Conservation (phyloP, 352 stramenopile genomes). For the Phytophthora palmivora region DNA sequence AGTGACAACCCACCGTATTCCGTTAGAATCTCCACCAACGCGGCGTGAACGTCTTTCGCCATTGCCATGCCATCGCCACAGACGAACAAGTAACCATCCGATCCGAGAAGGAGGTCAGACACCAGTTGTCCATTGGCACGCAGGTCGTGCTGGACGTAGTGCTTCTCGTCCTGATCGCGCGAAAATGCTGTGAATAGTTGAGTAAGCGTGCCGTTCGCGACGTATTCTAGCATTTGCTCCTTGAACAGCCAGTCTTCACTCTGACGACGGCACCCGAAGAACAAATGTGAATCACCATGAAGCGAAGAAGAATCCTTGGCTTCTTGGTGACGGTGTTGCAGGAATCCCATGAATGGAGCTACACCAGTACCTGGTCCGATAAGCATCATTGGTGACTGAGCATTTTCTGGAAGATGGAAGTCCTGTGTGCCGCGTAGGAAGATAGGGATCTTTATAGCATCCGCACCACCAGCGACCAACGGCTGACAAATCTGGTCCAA, state of each 20-base stretch:
- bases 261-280: slow-evolving; percentile 92
- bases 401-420: slow-evolving; percentile 88
- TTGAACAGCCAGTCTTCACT: slow-evolving; percentile 95
- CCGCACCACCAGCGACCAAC: slow-evolving; percentile 28
- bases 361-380: slow-evolving; percentile 97
- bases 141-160: slow-evolving; percentile 95
- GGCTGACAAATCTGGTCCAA: slow-evolving; percentile 56
- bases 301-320: slow-evolving; percentile 18
- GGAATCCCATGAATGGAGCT: slow-evolving; percentile 96
- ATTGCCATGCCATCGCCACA: slow-evolving; percentile 96
- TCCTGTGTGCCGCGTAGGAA: slow-evolving; percentile 92
- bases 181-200: slow-evolving; percentile 93
- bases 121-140: slow-evolving; percentile 65
- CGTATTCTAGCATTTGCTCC: slow-evolving; percentile 83
- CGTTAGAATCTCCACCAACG: slow-evolving; percentile 83
- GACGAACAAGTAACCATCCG: slow-evolving; percentile 91
- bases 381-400: slow-evolving; percentile 92
- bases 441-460: slow-evolving; percentile 67
- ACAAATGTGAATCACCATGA: slow-evolving; percentile 83
- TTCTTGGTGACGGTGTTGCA: slow-evolving; percentile 87
- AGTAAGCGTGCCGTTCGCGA: slow-evolving; percentile 73
- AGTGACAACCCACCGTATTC: slow-evolving; percentile 60
- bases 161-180: slow-evolving; percentile 89
- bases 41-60: slow-evolving; percentile 94
- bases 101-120: slow-evolving; percentile 76